Evolutionary conservation across 371 early-diverging fungal genomes (phyloP).

Genomic region (Gilbertella persicaria): DNA sequence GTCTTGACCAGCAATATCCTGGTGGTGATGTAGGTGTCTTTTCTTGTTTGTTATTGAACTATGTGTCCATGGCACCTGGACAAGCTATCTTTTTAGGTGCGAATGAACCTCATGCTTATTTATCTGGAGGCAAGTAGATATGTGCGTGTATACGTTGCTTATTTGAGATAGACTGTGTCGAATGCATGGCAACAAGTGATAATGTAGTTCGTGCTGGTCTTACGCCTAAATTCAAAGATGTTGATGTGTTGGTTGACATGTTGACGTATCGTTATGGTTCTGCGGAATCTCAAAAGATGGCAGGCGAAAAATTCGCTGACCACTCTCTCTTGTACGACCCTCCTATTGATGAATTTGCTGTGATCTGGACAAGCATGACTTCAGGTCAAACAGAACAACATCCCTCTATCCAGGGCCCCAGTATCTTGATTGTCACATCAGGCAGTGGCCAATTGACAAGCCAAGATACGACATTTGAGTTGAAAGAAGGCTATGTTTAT

Average conservation of each 20-base stretch:
- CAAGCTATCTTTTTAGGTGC: constrained; percentile 95
- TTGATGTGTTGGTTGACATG: constrained; percentile 88
- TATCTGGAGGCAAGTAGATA: constrained; percentile 76
- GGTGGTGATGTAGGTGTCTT: constrained; percentile 90
- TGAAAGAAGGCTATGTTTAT: constrained; percentile 63
- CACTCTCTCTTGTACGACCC: constrained; percentile 87
- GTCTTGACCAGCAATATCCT: constrained; percentile 85
- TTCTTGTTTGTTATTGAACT: constrained; percentile 87
- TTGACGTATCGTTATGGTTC: constrained; percentile 88
- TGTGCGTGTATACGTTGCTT: not conserved
- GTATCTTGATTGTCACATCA: constrained; percentile 79
- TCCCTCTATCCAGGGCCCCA: constrained; percentile 76
- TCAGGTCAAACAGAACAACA: constrained; percentile 51
- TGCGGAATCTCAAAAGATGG: constrained; percentile 76
- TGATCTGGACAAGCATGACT: constrained; percentile 64
- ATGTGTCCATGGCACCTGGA: constrained; percentile 78
- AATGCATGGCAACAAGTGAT: constrained; percentile 98
- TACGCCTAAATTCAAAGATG: constrained; percentile 98
- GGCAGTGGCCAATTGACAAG: constrained; percentile 52
- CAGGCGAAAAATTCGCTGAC: constrained; percentile 42
- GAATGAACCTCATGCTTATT: constrained; percentile 96
- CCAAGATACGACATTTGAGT: constrained; percentile 23
- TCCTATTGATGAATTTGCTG: constrained; percentile 94
- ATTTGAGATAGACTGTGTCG: constrained; percentile 79
- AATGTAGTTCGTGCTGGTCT: constrained; percentile 97